Percentiles rank a stretch among this genome's conserved stretches.
Evolutionary conservation across 2,329 filamentous ascomycete genomes (phyloP).

Genomic region (Ophiostoma sp.): DNA sequence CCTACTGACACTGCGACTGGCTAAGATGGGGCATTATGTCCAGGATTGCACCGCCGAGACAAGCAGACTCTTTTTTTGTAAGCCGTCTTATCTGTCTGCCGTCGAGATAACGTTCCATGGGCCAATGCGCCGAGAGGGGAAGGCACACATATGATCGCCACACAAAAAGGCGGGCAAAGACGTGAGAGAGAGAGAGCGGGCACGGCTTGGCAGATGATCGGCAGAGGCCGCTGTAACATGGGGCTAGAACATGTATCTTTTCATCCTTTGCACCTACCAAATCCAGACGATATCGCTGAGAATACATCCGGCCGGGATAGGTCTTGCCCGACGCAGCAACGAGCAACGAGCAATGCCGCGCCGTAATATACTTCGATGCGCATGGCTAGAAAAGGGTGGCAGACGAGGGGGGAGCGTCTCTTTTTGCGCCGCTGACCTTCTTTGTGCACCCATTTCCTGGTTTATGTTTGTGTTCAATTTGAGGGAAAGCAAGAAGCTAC

Average conservation of each 20-base stretch:
- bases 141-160: background rate
- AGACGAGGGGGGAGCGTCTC: background rate
- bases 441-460: background rate
- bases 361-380: background rate
- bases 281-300: background rate
- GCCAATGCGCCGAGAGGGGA: background rate
- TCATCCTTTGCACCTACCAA: background rate
- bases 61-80: background rate
- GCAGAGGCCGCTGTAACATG: background rate
- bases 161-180: background rate
- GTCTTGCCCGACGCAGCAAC: background rate
- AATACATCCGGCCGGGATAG: background rate
- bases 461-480: background rate
- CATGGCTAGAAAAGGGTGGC: background rate
- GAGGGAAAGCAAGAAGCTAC: background rate
- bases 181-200: background rate
- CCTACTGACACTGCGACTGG: background rate
- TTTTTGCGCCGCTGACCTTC: background rate
- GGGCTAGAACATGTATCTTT: background rate
- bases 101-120: slow-evolving; percentile 3
- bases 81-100: background rate
- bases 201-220: slow-evolving; percentile 5
- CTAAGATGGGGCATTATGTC: background rate
- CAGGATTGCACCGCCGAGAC: background rate
- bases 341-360: background rate